Evolutionary conservation across 75 land plant species (phyloP), one percentile per base, ranked within the genome.

Genomic region (Selaginella moellendorffii): DNA sequence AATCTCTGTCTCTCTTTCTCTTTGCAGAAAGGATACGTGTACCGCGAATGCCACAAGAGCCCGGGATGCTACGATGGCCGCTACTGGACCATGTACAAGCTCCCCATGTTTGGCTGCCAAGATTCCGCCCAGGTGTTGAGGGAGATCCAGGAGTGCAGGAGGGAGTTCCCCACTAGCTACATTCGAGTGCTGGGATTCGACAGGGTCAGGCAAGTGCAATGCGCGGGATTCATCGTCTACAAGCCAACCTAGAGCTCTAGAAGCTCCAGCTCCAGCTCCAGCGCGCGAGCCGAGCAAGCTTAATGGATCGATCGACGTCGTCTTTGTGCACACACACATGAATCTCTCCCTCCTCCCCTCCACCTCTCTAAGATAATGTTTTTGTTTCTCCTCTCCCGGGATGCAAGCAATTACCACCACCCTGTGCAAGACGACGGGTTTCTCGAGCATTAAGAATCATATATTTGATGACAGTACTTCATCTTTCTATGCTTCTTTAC

Each of bases 221-320:
- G 59, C 19, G 59, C 59, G 5, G 59, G 25, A 8, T 56, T 56
- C 59, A 19, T 56, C 24, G 59, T 56, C 19, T 24, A 28, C 69
- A 67, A n/a, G 62, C 69, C 69, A 28, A 31, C 24, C 20, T 24
- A 64, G n/a, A n/a, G n/a, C n/a, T n/a, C n/a, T n/a, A n/a, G n/a
- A n/a, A n/a, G n/a, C n/a, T n/a, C n/a, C n/a, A n/a, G n/a, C n/a
- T n/a, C n/a, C n/a, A n/a, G n/a, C n/a, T n/a, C n/a, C n/a, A n/a
- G n/a, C n/a, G n/a, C n/a, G n/a, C n/a, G n/a, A n/a, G n/a, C n/a
- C n/a, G n/a, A n/a, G n/a, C n/a, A n/a, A n/a, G n/a, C n/a, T n/a
- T n/a, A n/a, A n/a, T n/a, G n/a, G n/a, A n/a, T n/a, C n/a, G n/a
- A n/a, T n/a, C n/a, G n/a, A n/a, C n/a, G n/a, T n/a, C n/a, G n/a